A percentile compares a stretch with the other conserved stretches of the same genome.
phyloP scores from a whole-genome alignment of 2,329 filamentous ascomycete genomes.

The Aspergillus fumigatiaffinis region DNA sequence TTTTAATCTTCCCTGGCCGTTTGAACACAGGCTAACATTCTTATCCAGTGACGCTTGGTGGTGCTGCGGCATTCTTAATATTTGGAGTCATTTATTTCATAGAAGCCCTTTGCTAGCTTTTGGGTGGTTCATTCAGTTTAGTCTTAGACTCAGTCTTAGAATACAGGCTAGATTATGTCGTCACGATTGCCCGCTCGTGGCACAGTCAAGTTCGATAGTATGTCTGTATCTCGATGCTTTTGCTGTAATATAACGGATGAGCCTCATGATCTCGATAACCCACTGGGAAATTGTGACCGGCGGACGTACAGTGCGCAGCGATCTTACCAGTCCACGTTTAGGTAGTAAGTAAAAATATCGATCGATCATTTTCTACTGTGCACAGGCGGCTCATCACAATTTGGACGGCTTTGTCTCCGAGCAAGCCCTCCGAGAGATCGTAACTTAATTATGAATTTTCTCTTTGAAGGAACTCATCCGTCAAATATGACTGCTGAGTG shows the following conservation, averaged over 20 bases:
- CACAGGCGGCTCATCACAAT: neutral
- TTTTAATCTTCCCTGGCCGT: neutral
- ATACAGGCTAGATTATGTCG: neutral
- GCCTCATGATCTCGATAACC: neutral
- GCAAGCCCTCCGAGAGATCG: neutral
- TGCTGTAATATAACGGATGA: neutral
- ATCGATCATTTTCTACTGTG: neutral
- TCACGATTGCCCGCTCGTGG: neutral
- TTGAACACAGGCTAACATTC: conserved; percentile 21
- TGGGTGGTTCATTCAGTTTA: neutral
- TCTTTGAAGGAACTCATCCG: neutral
- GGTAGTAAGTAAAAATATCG: too few species aligned
- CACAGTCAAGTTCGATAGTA: neutral
- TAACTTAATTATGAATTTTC: neutral
- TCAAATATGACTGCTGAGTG: too few species aligned
- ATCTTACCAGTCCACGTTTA: too few species aligned
- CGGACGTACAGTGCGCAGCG: neutral
- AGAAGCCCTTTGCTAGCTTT: conserved; percentile 62
- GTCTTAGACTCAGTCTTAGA: neutral
- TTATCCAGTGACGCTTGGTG: conserved; percentile 77
- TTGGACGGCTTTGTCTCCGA: neutral
- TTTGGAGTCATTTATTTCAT: conserved; percentile 91
- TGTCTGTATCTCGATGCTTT: neutral
- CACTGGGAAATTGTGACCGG: neutral
- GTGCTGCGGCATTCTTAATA: conserved; percentile 80